Evolutionary conservation across 2,329 filamentous ascomycete genomes (phyloP), one percentile per base, ranked within the genome.

Genomic region (Cytospora leucostoma): DNA sequence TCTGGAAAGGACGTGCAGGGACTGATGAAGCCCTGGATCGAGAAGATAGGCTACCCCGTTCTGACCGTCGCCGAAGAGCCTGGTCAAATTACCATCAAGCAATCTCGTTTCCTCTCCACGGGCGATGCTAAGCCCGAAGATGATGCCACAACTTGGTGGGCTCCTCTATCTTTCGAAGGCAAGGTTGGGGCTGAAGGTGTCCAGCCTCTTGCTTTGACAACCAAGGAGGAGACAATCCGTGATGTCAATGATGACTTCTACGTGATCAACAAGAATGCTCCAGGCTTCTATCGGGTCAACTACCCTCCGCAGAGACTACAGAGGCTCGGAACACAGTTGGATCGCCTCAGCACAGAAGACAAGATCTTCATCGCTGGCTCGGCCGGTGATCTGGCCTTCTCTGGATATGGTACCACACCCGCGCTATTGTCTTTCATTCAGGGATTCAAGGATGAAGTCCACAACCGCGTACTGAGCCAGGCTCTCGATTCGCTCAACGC

Each of bases 1-100:
- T 97, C 94, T 10, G 92, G 92, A 38, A 87, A 92, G 74, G 91
- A 98, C 72, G 90, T 99, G 40, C 88, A 89, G 68, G 82, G 82
- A 56, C 89, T 98, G 72, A 99, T 99, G 93, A 83, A 92, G 68
- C 88, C 90, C 19, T 99, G 95, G 95, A 97, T 98, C 72, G 88
- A 89, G 70, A 95, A 94, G 79, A 96, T 98, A 68, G 95, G 95
- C 1, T 96, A 97, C 77, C 95, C 95, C 0, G 88, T 98, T 15
- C 78, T 99, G 21, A 96, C 91, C 2, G 85, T 98, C 17, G 84
- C 89, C 27, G 95, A 98, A 77, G 88, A 94, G 74, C 86, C 88
- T 63, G 90, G 90, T 17, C 89, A 94, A 74, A 90, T 98, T 70
- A 87, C 85, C 51, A 79, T 98, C 65, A 89, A 88, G 73, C 95